Base-by-base conservation (phyloP, 768 basidiomycete species). In the Strobilomyces confusus region DNA sequence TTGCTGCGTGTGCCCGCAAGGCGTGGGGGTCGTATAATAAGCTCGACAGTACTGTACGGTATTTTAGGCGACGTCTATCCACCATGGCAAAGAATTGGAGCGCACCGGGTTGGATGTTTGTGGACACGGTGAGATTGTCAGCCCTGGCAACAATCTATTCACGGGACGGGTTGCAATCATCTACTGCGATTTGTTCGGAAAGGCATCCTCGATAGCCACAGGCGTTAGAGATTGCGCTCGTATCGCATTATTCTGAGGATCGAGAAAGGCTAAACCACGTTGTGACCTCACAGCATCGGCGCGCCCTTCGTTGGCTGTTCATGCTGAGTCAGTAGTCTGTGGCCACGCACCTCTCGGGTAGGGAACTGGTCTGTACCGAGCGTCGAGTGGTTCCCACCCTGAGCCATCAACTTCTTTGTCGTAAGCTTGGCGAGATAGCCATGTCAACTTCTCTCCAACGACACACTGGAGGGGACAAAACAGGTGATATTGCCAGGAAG, bases 191-290 rank as follows among this genome's bases (percentile, higher is more conserved):
- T 25, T 46, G 38, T 34, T 19, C 37, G 38, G 26, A 22, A 41
- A 13, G 22, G 5, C 48, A 8, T 19, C n/a, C 26, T 14, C 40
- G 2, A n/a, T 23, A 5, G 19, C 25, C 33, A 33, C 19, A 33
- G 51, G 43, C 20, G 44, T 43, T 22, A 9, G 30, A 9, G 23
- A 14, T 29, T 33, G 47, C 40, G 40, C 22, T 43, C 48, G 8
- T 13, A 42, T 42, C 32, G 14, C 62, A 15, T 47, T 36, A 12
- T 20, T 32, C 25, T 20, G 48, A 30, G 49, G 20, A 23, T 40
- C 25, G 37, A 34, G 40, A 44, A 65, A 63, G 60, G 49, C 33
- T 63, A 63, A 65, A n/a, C 60, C 63, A 63, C 63, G 63, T 63
- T 63, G 45, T 44, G 29, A 25, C 9, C 44, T 37, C 49, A 52